Percentiles rank a stretch among this genome's conserved stretches.
Evolutionary conservation across 257 asterid genomes (phyloP).

Genomic region (Forsythia viridissima): DNA sequence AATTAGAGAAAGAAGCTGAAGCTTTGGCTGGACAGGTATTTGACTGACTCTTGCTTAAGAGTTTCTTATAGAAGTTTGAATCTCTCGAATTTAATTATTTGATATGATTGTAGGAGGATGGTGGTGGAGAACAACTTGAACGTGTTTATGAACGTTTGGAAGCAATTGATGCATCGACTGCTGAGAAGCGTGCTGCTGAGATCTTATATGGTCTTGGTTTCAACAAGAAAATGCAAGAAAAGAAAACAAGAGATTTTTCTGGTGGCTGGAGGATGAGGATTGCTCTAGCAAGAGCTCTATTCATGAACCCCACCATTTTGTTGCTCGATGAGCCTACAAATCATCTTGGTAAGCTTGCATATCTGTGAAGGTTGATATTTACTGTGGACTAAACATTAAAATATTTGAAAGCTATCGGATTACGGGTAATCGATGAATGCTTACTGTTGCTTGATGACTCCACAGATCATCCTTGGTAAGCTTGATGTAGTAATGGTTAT

Average conservation of each 20-base stretch:
- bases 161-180: slow-evolving; percentile 86
- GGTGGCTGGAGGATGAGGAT: slow-evolving; percentile 99
- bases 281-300: slow-evolving; percentile 94
- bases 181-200: slow-evolving; percentile 99
- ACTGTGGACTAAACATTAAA: not conserved
- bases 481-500: not conserved
- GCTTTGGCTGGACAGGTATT: slow-evolving; percentile 73
- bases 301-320: slow-evolving; percentile 92
- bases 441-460: not conserved
- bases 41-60: not conserved
- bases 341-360: slow-evolving; percentile 74
- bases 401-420: not conserved
- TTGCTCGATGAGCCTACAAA: slow-evolving; percentile 98
- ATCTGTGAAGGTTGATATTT: not conserved
- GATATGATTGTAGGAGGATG: slow-evolving; percentile 65
- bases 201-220: slow-evolving; percentile 93
- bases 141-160: slow-evolving; percentile 91
- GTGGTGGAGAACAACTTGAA: slow-evolving; percentile 93
- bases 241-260: slow-evolving; percentile 93
- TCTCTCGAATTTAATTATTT: not conserved
- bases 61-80: not conserved
- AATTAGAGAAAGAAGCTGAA: slow-evolving; percentile 88
- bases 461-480: not conserved
- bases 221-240: slow-evolving; percentile 80
- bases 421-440: not conserved